Conservation (phyloP, 2,329 filamentous ascomycete genomes). For the Colletotrichum sansevieriae region DNA sequence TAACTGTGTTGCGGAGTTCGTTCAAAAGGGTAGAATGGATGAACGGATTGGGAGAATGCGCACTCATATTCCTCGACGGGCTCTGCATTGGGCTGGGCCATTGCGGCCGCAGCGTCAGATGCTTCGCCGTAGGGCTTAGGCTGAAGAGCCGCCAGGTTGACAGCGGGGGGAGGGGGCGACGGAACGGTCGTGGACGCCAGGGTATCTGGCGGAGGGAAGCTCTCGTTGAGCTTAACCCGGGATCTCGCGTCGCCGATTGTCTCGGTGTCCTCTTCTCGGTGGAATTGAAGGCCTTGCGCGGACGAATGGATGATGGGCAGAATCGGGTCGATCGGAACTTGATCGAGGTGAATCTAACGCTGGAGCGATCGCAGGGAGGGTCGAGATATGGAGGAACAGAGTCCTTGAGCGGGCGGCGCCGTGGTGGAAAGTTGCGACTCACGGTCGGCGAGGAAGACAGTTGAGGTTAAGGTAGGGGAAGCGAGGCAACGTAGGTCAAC, state of each 20-base stretch:
- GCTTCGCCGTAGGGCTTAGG: constrained; percentile 72
- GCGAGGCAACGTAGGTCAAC: neutral
- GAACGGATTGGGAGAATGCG: constrained; percentile 45
- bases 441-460: constrained; percentile 4
- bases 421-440: constrained; percentile 21
- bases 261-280: constrained; percentile 16
- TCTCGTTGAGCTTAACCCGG: constrained; percentile 25
- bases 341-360: neutral
- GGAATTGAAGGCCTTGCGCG: constrained; percentile 19
- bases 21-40: neutral
- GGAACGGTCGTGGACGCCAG: constrained; percentile 33
- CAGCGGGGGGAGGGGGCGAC: constrained; percentile 48
- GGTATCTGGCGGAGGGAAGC: constrained; percentile 21
- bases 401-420: constrained; percentile 10
- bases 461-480: neutral
- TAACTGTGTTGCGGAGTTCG: neutral
- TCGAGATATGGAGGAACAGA: neutral
- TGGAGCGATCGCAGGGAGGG: neutral
- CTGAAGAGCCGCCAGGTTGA: constrained; percentile 74
- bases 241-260: constrained; percentile 22
- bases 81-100: constrained; percentile 77
- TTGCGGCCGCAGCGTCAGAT: constrained; percentile 75
- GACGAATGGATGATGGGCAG: neutral
- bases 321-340: constrained; percentile 1
- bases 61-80: constrained; percentile 76